These are phyloP conservation scores for Sophora flavescens DNA, from an alignment of 306 rosid genomes.

Conservation along the genomic window DNA sequence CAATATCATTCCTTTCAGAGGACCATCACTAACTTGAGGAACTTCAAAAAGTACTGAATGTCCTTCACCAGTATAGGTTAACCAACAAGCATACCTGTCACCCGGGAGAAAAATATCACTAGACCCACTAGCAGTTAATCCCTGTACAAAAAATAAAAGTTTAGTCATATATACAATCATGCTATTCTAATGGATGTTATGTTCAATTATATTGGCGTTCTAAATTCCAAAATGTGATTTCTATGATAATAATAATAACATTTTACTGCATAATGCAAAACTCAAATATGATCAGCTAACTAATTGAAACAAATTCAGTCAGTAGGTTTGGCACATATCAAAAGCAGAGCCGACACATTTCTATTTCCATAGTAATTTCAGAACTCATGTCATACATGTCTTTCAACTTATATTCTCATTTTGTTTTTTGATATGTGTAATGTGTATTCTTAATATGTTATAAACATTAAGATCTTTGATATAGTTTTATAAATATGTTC, in stretches of 20 bases:
- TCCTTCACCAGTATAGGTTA: constrained; percentile 9
- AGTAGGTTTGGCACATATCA: neutral
- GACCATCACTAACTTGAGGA: neutral
- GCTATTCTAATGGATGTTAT: neutral
- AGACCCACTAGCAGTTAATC: neutral
- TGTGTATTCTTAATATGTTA: neutral
- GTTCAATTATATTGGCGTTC: neutral
- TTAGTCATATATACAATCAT: neutral
- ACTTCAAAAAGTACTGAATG: constrained; percentile 17
- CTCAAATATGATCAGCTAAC: neutral
- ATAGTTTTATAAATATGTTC: too few species aligned
- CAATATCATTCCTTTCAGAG: constrained; percentile 34
- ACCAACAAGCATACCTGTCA: constrained; percentile 37
- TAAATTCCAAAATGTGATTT: neutral
- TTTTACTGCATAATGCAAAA: neutral
- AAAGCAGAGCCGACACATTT: too few species aligned
- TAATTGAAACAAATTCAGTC: neutral
- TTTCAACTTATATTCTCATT: neutral
- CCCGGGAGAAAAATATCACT: constrained; percentile 1
- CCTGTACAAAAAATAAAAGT: constrained; percentile 33
- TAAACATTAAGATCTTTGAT: too few species aligned
- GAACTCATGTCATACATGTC: too few species aligned
- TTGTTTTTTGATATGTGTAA: too few species aligned
- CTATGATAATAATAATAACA: neutral
- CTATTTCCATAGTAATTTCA: neutral